These are phyloP conservation scores for Verbena officinalis DNA, from an alignment of 257 asterid genomes.

Conservation along the genomic window DNA sequence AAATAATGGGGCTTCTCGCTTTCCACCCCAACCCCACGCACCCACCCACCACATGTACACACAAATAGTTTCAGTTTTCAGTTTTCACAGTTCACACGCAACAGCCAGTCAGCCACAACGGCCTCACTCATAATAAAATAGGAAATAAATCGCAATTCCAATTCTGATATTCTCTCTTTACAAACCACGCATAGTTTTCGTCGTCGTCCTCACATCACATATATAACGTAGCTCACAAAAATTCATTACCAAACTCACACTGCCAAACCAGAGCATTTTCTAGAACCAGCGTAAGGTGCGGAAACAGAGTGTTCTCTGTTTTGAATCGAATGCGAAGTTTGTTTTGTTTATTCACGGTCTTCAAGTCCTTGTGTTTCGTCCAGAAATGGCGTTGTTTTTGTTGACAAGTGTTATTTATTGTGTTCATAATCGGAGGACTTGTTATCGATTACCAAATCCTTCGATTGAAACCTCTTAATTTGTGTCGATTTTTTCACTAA, in stretches of 20 bases:
- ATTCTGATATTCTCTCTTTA: not conserved
- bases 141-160: not conserved
- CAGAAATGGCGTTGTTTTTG: not conserved
- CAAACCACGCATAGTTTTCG: conserved; percentile 10
- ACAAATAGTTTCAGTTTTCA: not conserved
- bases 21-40: not conserved
- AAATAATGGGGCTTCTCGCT: conserved; percentile 1
- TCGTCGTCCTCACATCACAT: not conserved
- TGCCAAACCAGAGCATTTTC: conserved; percentile 28
- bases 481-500: conserved; percentile 16
- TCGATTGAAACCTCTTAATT: conserved; percentile 18
- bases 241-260: conserved; percentile 21
- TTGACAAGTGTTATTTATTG: no score
- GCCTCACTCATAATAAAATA: not conserved
- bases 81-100: conserved; percentile 14
- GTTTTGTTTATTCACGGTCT: not conserved
- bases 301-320: not conserved
- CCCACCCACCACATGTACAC: not conserved
- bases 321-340: not conserved
- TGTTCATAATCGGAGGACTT: conserved; percentile 10
- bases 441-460: not conserved
- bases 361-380: conserved; percentile 4
- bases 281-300: conserved; percentile 23
- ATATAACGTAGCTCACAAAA: not conserved
- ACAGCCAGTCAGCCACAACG: conserved; percentile 8